Evolutionary conservation across 345 rosid species (phyloP), one percentile per base, ranked within the genome.

Genomic region (Pistacia vera): DNA sequence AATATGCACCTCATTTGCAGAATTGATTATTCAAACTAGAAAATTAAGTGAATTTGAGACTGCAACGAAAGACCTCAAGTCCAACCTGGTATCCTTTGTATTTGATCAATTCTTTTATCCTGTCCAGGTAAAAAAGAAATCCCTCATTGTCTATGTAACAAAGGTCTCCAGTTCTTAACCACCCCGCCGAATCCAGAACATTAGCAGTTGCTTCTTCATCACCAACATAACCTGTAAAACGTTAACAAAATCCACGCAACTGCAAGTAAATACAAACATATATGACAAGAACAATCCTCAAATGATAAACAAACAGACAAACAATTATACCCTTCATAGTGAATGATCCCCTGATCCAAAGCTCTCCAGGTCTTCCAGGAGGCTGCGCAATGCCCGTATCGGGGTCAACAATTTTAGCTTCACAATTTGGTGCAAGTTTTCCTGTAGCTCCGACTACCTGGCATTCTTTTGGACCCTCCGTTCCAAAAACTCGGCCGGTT

Each of bases 151-250:
- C 88, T 12, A 91, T 87, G 68, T 85, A 91, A 65, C 95, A 85
- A 77, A 86, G 85, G 81, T 87, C 92, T 25, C 92, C 95, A 0
- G 91, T 91, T 80, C 79, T 89, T 46, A 87, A 74, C 95, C 95
- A 89, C 70, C 95, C 95, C 2, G 82, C 88, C 0, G 87, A 68
- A 80, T 86, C 88, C 75, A 87, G 20, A 75, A 72, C 55, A 35
- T 81, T 81, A 48, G 79, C 78, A 36, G 90, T 89, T 46, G 92
- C 92, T 78, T 79, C 84, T 54, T 82, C 86, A 73, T 89, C 89
- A 33, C 76, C 85, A 17, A 87, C 81, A 62, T 91, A 91, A 33
- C 92, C 92, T 91, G 68, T 64, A 49, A 2, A 41, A 46, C 3
- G 38, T 30, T 9, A n/a, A 67, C 17, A 44, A 54, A 51, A 12